phyloP scores from a whole-genome alignment of 2,329 filamentous ascomycete genomes.

The Cladobotryum protrusum region DNA sequence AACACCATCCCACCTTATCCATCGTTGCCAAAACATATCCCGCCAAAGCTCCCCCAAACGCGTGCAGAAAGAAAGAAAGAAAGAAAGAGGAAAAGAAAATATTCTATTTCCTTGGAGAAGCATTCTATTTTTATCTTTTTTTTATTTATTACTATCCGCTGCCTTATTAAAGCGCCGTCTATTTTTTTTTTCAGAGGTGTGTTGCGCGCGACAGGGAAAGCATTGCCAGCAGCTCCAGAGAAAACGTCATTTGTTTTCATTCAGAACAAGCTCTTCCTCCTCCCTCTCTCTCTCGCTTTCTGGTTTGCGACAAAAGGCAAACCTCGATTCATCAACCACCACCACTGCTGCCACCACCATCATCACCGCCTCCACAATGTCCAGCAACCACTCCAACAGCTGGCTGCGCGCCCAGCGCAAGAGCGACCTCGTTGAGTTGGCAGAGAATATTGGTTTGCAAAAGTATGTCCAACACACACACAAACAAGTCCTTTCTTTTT shows the following conservation, averaged over 20 bases:
- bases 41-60: no score
- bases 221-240: background rate
- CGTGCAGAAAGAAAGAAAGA: no score
- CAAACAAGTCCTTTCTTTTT: constrained; percentile 1
- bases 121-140: no score
- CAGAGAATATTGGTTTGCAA: constrained; percentile 61
- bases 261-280: background rate
- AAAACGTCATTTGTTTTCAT: background rate
- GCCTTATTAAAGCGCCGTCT: background rate
- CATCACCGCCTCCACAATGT: constrained; percentile 16
- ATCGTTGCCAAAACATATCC: no score
- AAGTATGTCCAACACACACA: constrained; percentile 66
- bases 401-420: constrained; percentile 82
- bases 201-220: background rate
- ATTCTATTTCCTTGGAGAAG: no score
- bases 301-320: no score
- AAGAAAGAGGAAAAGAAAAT: no score
- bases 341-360: background rate
- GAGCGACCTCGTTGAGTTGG: constrained; percentile 68
- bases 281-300: no score
- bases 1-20: no score
- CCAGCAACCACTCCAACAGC: constrained; percentile 41
- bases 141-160: no score
- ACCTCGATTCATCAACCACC: background rate
- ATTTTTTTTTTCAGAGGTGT: background rate